Evolutionary conservation across 1,284 basidiomycete genomes (phyloP).

Genomic region (Uromyces viciae-fabae): DNA sequence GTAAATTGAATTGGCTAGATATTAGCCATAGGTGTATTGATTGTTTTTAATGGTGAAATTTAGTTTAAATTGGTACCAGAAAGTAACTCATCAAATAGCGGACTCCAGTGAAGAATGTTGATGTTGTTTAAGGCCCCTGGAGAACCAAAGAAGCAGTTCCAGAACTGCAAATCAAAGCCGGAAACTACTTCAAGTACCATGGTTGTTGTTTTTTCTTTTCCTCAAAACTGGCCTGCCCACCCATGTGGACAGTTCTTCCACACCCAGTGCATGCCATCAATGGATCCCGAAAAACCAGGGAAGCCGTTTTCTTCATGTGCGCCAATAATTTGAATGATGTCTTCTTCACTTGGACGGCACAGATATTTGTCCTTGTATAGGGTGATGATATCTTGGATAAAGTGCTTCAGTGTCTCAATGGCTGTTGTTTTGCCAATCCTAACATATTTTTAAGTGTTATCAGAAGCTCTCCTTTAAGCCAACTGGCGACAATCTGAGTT

Average conservation of each 20-base stretch:
- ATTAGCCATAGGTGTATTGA: neutral
- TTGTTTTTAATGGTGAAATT: neutral
- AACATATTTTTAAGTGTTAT: neutral
- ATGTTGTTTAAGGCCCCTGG: neutral
- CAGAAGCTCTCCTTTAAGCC: neutral
- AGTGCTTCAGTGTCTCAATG: neutral
- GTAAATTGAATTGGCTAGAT: neutral
- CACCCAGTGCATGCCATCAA: neutral
- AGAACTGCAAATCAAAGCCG: neutral
- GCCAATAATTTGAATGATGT: neutral
- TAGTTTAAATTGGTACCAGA: neutral
- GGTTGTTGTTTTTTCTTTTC: neutral
- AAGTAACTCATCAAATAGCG: neutral
- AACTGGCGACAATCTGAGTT: neutral
- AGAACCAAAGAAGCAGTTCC: neutral
- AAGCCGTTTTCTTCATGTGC: neutral
- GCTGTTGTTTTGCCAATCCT: neutral
- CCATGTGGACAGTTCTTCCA: neutral
- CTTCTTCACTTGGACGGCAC: neutral
- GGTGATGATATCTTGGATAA: neutral
- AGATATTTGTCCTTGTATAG: neutral
- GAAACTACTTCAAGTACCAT: neutral
- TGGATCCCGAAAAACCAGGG: neutral
- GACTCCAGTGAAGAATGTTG: neutral
- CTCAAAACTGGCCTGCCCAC: neutral